Conservation (phyloP, 306 rosid genomes). For the Pyrus pyrifolia region DNA sequence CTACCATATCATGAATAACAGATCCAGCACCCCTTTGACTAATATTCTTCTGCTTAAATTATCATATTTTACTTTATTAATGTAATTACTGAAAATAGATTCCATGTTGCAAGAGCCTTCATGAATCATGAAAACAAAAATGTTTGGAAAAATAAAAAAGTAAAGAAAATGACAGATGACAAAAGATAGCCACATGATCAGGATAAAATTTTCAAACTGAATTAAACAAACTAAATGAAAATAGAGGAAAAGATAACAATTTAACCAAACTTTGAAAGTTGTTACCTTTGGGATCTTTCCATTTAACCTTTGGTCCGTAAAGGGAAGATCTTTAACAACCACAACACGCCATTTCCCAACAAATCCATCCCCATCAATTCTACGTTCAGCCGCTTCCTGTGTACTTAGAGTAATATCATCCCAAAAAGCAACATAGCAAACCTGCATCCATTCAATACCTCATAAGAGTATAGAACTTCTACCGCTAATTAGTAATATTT, state of each 20-base stretch:
- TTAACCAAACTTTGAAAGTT: neutral
- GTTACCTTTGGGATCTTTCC: slow-evolving; percentile 93
- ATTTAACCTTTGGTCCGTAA: slow-evolving; percentile 84
- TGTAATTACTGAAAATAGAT: neutral
- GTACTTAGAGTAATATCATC: slow-evolving; percentile 80
- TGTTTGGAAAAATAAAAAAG: neutral
- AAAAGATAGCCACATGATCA: neutral
- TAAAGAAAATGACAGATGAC: neutral
- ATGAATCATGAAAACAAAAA: neutral
- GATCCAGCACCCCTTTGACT: neutral
- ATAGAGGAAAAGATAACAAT: neutral
- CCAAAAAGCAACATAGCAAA: slow-evolving; percentile 94
- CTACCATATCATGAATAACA: neutral
- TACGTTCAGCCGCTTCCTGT: slow-evolving; percentile 52
- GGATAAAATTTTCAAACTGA: neutral
- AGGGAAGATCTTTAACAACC: slow-evolving; percentile 84
- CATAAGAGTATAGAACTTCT: slow-evolving; percentile 29
- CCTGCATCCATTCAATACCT: slow-evolving; percentile 54
- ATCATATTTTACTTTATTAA: neutral
- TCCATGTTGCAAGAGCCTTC: neutral
- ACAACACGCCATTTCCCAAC: slow-evolving; percentile 84
- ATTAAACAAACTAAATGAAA: neutral
- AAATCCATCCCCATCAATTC: slow-evolving; percentile 56
- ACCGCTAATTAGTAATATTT: slow-evolving; percentile 7
- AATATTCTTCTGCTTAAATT: neutral